phyloP scores from a whole-genome alignment of 2,329 filamentous ascomycete genomes.

The Microascus cirrosus region DNA sequence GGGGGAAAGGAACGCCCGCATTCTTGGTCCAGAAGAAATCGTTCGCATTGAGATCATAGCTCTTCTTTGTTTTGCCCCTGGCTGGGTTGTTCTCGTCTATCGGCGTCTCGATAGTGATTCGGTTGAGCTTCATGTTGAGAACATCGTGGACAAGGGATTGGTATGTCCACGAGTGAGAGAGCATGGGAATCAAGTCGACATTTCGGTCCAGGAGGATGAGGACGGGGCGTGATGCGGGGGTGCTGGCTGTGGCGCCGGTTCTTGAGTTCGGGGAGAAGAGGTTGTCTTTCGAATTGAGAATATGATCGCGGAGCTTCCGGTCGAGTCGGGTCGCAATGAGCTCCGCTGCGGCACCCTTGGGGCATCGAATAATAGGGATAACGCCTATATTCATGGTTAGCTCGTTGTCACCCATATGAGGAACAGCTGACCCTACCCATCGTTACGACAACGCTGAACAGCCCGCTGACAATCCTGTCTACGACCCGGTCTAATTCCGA shows the following conservation, averaged over 20 bases:
- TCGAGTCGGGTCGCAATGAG: constrained; percentile 91
- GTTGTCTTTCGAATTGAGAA: constrained; percentile 96
- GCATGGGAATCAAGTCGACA: constrained; percentile 91
- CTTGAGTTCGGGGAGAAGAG: constrained; percentile 64
- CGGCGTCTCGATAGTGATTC: constrained; percentile 82
- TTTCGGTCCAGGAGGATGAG: constrained; percentile 92
- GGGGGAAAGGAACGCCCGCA: constrained; percentile 79
- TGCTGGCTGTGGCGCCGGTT: constrained; percentile 42
- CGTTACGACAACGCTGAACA: constrained; percentile 98
- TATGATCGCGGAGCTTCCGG: constrained; percentile 89
- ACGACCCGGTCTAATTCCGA: constrained; percentile 79
- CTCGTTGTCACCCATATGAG: not conserved
- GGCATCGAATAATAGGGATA: constrained; percentile 91
- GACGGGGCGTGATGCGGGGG: constrained; percentile 69
- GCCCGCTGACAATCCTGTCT: constrained; percentile 83
- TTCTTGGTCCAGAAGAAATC: constrained; percentile 98
- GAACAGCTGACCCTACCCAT: constrained; percentile 57
- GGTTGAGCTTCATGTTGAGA: constrained; percentile 58
- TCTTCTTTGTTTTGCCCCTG: constrained; percentile 71
- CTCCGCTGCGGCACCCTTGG: constrained; percentile 85
- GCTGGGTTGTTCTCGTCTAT: constrained; percentile 65
- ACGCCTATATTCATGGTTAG: constrained; percentile 44
- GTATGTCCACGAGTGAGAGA: constrained; percentile 82
- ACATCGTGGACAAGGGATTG: constrained; percentile 70
- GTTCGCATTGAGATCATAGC: constrained; percentile 78